Conservation (phyloP, 176 grass and related monocot species). For the Musa schizocarpa region DNA sequence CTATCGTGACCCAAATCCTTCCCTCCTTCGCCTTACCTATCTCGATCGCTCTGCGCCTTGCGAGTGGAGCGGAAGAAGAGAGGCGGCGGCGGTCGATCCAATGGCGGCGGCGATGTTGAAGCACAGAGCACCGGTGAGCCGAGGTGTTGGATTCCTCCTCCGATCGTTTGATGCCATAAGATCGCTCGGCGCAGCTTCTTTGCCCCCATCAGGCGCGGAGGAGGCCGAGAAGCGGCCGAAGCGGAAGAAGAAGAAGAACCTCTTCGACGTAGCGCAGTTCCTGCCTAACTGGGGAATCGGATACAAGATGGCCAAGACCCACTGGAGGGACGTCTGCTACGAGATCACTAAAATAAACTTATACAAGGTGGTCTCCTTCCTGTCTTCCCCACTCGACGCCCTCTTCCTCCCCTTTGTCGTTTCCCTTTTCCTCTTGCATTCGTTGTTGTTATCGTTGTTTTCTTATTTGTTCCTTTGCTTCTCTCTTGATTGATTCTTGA, state of each 20-base stretch:
- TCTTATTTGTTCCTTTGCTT: neutral
- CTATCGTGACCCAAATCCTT: too few species aligned
- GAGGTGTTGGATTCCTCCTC: neutral
- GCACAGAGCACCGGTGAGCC: neutral
- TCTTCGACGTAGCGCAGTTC: constrained; percentile 89
- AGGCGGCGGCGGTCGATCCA: neutral
- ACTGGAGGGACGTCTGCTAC: constrained; percentile 86
- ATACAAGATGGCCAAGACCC: constrained; percentile 80
- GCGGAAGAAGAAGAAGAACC: constrained; percentile 91
- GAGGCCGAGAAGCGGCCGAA: constrained; percentile 26
- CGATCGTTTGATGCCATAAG: neutral
- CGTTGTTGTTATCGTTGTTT: neutral
- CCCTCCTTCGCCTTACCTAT: too few species aligned
- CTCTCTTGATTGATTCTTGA: constrained; percentile 1
- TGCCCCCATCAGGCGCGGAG: neutral
- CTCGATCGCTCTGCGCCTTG: too few species aligned
- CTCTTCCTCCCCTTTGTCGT: too few species aligned
- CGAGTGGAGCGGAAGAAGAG: too few species aligned
- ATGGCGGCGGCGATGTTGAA: constrained; percentile 3
- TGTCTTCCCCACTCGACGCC: too few species aligned
- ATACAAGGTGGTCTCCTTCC: constrained; percentile 48
- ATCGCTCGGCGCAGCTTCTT: constrained; percentile 13
- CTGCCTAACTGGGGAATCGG: constrained; percentile 75
- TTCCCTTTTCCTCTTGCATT: neutral
- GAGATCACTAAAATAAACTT: constrained; percentile 91